Conservation (phyloP, 768 basidiomycete species). For the Leucocoprinus leucothites region DNA sequence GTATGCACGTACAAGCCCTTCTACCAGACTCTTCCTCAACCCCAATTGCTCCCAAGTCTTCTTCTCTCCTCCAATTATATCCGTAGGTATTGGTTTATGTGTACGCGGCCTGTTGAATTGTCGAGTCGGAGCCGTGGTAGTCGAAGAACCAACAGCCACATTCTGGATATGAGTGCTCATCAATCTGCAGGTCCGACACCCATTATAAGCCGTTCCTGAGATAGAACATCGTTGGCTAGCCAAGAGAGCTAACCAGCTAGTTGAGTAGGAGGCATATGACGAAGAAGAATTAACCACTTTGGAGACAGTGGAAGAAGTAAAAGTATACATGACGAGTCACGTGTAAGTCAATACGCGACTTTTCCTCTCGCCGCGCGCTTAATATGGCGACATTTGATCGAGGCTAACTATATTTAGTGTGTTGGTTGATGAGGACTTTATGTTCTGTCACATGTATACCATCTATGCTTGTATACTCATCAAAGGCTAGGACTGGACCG, state of each 20-base stretch:
- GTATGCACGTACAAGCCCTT: constrained; percentile 55
- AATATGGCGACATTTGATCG: too few species aligned
- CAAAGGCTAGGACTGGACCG: constrained; percentile 65
- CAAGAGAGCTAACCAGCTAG: not conserved
- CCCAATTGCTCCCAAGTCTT: constrained; percentile 50
- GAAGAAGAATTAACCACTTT: constrained; percentile 1
- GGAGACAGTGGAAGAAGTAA: constrained; percentile 18
- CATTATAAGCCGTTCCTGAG: too few species aligned
- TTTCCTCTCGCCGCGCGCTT: too few species aligned
- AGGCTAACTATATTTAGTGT: too few species aligned
- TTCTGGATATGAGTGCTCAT: not conserved
- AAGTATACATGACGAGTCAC: constrained; percentile 23
- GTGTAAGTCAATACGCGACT: constrained; percentile 11
- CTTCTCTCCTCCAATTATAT: not conserved
- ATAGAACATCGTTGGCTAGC: not conserved
- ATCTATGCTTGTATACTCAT: too few species aligned
- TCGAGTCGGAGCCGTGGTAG: too few species aligned
- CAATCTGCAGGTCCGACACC: not conserved
- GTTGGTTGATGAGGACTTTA: too few species aligned
- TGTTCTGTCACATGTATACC: too few species aligned
- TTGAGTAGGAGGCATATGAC: not conserved
- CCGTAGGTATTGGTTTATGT: not conserved
- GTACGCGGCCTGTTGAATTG: not conserved
- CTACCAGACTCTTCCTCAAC: constrained; percentile 43
- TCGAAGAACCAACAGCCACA: not conserved